These are phyloP conservation scores for Coniella vitis DNA, from an alignment of 2,329 filamentous ascomycete species.

Conservation along the genomic window DNA sequence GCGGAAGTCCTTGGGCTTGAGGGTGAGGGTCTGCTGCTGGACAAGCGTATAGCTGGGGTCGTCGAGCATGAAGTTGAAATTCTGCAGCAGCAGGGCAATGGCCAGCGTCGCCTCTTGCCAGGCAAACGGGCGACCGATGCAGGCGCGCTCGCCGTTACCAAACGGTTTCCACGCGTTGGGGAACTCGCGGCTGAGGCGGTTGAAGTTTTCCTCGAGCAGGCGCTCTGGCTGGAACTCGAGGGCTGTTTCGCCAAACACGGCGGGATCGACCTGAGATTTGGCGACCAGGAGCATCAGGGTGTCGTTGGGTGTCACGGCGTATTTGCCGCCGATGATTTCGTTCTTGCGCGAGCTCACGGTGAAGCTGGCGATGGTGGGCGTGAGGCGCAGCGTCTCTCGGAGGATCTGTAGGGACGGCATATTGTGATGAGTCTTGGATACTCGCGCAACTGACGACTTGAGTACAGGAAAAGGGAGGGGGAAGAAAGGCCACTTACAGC, in stretches of 20 bases:
- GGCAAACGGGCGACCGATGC: conserved; percentile 67
- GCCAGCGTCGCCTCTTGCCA: conserved; percentile 65
- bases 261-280: conserved; percentile 54
- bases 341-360: conserved; percentile 45
- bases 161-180: conserved; percentile 66
- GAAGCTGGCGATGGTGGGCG: conserved; percentile 53
- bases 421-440: too few species aligned
- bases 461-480: background rate
- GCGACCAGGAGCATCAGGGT: conserved; percentile 41
- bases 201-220: conserved; percentile 64
- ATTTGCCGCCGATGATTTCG: conserved; percentile 53
- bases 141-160: conserved; percentile 50
- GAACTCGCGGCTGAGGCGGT: conserved; percentile 52
- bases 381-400: conserved; percentile 58
- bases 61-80: conserved; percentile 59
- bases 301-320: conserved; percentile 47
- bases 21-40: conserved; percentile 50
- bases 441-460: too few species aligned
- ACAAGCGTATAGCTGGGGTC: conserved; percentile 54
- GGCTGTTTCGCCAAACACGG: conserved; percentile 59
- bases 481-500: conserved; percentile 31
- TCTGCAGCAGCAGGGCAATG: conserved; percentile 59
- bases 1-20: conserved; percentile 57
- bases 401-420: conserved; percentile 34
- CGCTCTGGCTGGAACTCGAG: conserved; percentile 62